Conservation (phyloP, 495 filamentous ascomycete species). For the Penicillium daleae region DNA sequence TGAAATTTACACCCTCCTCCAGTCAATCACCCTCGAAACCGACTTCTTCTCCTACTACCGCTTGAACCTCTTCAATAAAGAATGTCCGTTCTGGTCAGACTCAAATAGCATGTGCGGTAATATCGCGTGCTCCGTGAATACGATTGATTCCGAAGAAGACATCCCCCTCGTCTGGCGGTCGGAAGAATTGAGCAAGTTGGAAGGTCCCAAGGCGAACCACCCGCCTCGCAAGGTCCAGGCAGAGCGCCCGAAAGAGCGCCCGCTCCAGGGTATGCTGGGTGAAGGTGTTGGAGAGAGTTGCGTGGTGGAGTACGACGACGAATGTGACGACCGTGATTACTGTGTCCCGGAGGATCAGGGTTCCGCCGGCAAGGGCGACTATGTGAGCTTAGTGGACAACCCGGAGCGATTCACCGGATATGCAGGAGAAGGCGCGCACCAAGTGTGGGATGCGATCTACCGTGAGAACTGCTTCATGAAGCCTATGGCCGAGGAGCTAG, state of each 20-base stretch:
- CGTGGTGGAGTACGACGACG: slow-evolving; percentile 95
- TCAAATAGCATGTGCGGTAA: slow-evolving; percentile 95
- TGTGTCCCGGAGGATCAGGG: slow-evolving; percentile 96
- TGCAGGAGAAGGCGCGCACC: slow-evolving; percentile 74
- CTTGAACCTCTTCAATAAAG: slow-evolving; percentile 92
- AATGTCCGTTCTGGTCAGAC: slow-evolving; percentile 95
- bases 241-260: slow-evolving; percentile 66
- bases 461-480: slow-evolving; percentile 95
- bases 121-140: slow-evolving; percentile 96
- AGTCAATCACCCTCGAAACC: slow-evolving; percentile 79
- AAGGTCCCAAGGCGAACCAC: slow-evolving; percentile 88
- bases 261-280: slow-evolving; percentile 81
- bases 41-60: slow-evolving; percentile 99
- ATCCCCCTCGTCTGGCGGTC: slow-evolving; percentile 91
- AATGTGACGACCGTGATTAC: slow-evolving; percentile 96
- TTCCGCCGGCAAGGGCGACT: slow-evolving; percentile 85
- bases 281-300: slow-evolving; percentile 91
- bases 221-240: slow-evolving; percentile 73
- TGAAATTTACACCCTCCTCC: slow-evolving; percentile 75
- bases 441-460: slow-evolving; percentile 97
- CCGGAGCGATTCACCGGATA: slow-evolving; percentile 97
- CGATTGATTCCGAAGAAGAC: slow-evolving; percentile 91
- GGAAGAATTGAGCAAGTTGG: slow-evolving; percentile 88
- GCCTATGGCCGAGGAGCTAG: slow-evolving; percentile 47
- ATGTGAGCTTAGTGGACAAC: slow-evolving; percentile 91